Base-by-base conservation (phyloP, 208 protist species). In the Leishmania tarentolae region DNA sequence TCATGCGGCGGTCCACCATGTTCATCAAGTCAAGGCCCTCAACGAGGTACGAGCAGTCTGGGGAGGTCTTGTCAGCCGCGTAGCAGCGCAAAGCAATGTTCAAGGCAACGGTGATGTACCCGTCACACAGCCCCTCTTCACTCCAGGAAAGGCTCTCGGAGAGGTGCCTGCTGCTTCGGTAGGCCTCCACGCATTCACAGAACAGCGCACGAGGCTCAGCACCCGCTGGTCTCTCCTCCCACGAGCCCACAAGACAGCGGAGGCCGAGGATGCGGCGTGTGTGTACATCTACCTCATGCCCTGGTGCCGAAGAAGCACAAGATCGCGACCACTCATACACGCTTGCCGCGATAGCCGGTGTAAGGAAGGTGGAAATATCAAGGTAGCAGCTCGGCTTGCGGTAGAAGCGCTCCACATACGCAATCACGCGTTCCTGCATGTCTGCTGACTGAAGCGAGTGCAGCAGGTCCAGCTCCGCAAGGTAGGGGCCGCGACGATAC, bases 41-140 rank as follows among this genome's bases (percentile, higher is more conserved):
- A 28, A 88, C 78, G 31, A 92, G 72, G 88, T 87, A 95, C 0
- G 78, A 40, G 47, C 80, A 75, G 70, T 93, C 75, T 24, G 76
- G 85, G 50, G 75, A 56, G 17, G 50, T 63, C 35, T 42, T 21
- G 19, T 57, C 44, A n/a, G 85, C 91, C 40, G 86, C 70, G 79
- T 90, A 94, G 57, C 84, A 86, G 71, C 90, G 91, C 56, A 97
- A 83, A 6, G 90, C 87, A 35, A 94, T 88, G 74, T 95, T 96
- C 66, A 96, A 81, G 15, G 83, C 87, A 3, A 92, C 85, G n/a
- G 81, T 91, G 53, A 97, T 87, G 86, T 97, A 97, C 15, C 91
- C 94, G 79, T 97, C 94, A 79, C 86, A 92, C 40, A 89, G 81
- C 3, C 94, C 94, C 74, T 97, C 92, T 83, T 96, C 94, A 81